Evolutionary conservation across 306 rosid species (phyloP).

Genomic region (Hippophae tibetana): DNA sequence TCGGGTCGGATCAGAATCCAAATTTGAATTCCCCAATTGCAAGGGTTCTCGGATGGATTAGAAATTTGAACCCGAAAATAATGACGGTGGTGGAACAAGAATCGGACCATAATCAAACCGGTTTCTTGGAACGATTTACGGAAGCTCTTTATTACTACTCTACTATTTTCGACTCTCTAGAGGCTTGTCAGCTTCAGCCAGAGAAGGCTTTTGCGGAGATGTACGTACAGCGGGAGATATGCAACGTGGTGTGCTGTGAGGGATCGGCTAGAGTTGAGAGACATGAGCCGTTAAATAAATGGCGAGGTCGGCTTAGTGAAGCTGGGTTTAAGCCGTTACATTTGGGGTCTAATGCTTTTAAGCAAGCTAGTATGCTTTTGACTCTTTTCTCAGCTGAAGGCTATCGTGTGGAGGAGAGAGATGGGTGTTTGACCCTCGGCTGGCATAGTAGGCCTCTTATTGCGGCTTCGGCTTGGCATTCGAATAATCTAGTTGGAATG

Average conservation of each 20-base stretch:
- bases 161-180: slow-evolving; percentile 78
- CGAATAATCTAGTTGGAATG: slow-evolving; percentile 14
- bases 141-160: slow-evolving; percentile 76
- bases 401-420: slow-evolving; percentile 69
- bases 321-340: slow-evolving; percentile 54
- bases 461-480: slow-evolving; percentile 82
- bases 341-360: slow-evolving; percentile 77
- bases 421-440: slow-evolving; percentile 78
- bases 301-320: slow-evolving; percentile 49
- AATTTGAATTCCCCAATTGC: slow-evolving; percentile 24
- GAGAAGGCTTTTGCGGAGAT: slow-evolving; percentile 73
- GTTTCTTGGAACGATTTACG: slow-evolving; percentile 82
- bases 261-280: slow-evolving; percentile 69
- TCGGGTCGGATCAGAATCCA: slow-evolving; percentile 34
- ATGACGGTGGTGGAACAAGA: slow-evolving; percentile 81
- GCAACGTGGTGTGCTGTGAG: slow-evolving; percentile 78
- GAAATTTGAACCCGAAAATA: slow-evolving; percentile 60
- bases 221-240: slow-evolving; percentile 64
- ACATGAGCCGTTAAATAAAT: slow-evolving; percentile 63
- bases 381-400: slow-evolving; percentile 79
- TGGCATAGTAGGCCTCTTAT: slow-evolving; percentile 88
- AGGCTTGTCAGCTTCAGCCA: slow-evolving; percentile 57
- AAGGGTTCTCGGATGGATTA: slow-evolving; percentile 53
- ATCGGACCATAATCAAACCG: slow-evolving; percentile 59
- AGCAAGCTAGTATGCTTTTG: slow-evolving; percentile 77